Evolutionary conservation across 768 basidiomycete genomes (phyloP).

Genomic region (Phaeolepiota aurea): DNA sequence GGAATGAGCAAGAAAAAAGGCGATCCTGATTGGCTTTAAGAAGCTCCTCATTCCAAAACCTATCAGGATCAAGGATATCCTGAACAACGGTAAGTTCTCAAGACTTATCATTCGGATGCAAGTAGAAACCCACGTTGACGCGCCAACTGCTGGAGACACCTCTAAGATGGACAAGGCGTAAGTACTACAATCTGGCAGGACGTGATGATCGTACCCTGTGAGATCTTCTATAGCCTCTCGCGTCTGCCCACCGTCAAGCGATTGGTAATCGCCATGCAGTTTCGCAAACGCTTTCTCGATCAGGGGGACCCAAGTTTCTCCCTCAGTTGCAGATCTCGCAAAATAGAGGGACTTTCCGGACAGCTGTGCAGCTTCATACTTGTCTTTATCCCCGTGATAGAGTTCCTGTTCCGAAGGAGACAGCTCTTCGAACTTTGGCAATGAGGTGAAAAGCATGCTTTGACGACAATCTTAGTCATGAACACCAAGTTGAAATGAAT

Average conservation of each 20-base stretch:
- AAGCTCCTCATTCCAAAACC: slow-evolving; percentile 44
- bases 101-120: too few species aligned
- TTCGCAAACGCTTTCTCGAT: slow-evolving; percentile 41
- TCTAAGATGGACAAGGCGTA: not conserved
- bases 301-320: slow-evolving; percentile 40
- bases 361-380: slow-evolving; percentile 30
- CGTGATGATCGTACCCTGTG: slow-evolving; percentile 22
- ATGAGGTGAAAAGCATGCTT: slow-evolving; percentile 30
- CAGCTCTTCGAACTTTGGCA: slow-evolving; percentile 37
- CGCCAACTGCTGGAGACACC: not conserved
- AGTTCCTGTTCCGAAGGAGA: slow-evolving; percentile 22
- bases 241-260: slow-evolving; percentile 11
- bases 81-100: slow-evolving; percentile 1
- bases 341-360: slow-evolving; percentile 35
- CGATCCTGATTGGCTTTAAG: slow-evolving; percentile 32
- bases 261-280: slow-evolving; percentile 21
- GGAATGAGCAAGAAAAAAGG: slow-evolving; percentile 35
- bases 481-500: not conserved
- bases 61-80: slow-evolving; percentile 38
- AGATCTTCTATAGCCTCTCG: slow-evolving; percentile 31
- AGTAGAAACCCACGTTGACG: not conserved
- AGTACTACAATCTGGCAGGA: not conserved
- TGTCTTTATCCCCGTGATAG: slow-evolving; percentile 33
- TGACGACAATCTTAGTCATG: not conserved
- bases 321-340: slow-evolving; percentile 28